Evolutionary conservation across 495 filamentous ascomycete species (phyloP).

Genomic region (Penicillium subrubescens): DNA sequence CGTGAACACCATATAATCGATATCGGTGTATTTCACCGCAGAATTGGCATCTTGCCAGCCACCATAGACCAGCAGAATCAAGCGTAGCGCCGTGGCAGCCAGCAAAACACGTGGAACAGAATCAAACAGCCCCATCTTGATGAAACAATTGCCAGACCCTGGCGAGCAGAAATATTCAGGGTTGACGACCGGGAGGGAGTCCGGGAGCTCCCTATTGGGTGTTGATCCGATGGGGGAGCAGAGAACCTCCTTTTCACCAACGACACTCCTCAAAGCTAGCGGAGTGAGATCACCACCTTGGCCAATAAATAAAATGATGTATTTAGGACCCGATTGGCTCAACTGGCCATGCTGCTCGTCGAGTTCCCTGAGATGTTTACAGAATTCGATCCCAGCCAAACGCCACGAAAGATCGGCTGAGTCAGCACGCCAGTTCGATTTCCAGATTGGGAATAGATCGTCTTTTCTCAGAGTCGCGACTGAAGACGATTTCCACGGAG

Average conservation of each 20-base stretch:
- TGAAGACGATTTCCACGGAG: neutral
- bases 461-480: neutral
- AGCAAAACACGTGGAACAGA: slow-evolving; percentile 61
- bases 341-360: neutral
- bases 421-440: slow-evolving; percentile 6
- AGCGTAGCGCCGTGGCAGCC: slow-evolving; percentile 67
- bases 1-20: slow-evolving; percentile 99
- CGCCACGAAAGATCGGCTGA: slow-evolving; percentile 5
- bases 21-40: slow-evolving; percentile 94
- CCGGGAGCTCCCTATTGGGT: slow-evolving; percentile 4
- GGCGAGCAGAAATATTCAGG: neutral
- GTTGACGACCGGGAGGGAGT: neutral
- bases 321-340: neutral
- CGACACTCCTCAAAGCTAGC: neutral
- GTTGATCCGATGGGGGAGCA: neutral
- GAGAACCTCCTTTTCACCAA: neutral
- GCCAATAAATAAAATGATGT: neutral
- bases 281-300: neutral
- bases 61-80: slow-evolving; percentile 78
- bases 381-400: slow-evolving; percentile 8
- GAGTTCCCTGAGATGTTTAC: slow-evolving; percentile 10
- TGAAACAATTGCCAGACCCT: neutral
- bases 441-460: slow-evolving; percentile 1
- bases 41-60: slow-evolving; percentile 89
- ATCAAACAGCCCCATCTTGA: slow-evolving; percentile 41